Base-by-base conservation (phyloP, 73 alveolate genomes). In the Paramecium octaurelia region DNA sequence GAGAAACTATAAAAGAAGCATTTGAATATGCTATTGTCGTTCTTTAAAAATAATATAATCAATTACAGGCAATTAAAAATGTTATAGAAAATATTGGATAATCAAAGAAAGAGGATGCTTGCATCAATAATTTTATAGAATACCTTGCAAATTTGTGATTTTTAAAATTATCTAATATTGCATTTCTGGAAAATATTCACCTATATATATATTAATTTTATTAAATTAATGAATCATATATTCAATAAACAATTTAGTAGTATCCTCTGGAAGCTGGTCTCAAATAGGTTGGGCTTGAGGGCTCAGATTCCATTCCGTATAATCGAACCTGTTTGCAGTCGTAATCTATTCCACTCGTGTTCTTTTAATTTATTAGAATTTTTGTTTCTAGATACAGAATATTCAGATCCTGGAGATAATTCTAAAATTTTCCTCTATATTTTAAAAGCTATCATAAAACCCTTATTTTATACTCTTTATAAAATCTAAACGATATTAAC, bases 351-450 rank as follows among this genome's bases (percentile, higher is more conserved):
- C n/a, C n/a, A n/a, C n/a, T n/a, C n/a, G n/a, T n/a, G n/a, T n/a
- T n/a, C n/a, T n/a, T n/a, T n/a, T n/a, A n/a, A 90, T 50, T 90
- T 75, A 90, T 80, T 23, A 58, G 20, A 4, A 91, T 44, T 46
- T 91, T 42, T 68, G 95, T 76, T 3, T 23, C 23, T 58, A 92
- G 95, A 36, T 91, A 60, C 6, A 46, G 36, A 8, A 34, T 8
- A 58, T 18, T 54, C 24, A 91, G 73, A 11, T 23, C 58, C n/a
- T 77, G 0, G 9, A 59, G 71, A 42, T 58, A 34, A 11, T 58
- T 6, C 20, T 27, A n/a, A 1, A 88, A 24, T 46, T 16, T 4
- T 43, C 14, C 0, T 8, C 77, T 27, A 88, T 12, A 88, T 77
- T 88, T 68, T 88, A 1, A 10, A 36, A 88, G 14, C 34, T 29